Evolutionary conservation across 805 yeast species (phyloP).

Genomic region (Millerozyma miso): DNA sequence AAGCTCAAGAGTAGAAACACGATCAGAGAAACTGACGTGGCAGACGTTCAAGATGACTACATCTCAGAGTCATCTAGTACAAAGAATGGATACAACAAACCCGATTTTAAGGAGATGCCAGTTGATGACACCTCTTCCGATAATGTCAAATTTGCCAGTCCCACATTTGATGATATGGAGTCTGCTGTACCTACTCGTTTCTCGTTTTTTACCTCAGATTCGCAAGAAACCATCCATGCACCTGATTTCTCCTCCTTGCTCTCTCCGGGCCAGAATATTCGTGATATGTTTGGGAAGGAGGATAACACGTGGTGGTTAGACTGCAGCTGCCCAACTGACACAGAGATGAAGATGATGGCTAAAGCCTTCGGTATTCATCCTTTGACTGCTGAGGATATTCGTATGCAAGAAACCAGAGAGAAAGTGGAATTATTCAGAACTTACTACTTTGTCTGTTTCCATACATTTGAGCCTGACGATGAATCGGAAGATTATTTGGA

Average conservation of each 20-base stretch:
- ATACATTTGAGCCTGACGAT: conserved; percentile 83
- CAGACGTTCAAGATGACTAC: neutral
- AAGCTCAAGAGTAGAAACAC: conserved; percentile 7
- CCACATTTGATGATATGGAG: conserved; percentile 27
- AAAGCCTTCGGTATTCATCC: conserved; percentile 98
- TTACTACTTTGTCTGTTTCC: conserved; percentile 95
- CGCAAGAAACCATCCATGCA: conserved; percentile 86
- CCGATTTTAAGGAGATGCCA: conserved; percentile 13
- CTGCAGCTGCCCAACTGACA: conserved; percentile 89
- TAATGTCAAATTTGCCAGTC: conserved; percentile 38
- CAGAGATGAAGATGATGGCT: conserved; percentile 87
- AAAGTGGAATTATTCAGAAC: conserved; percentile 88
- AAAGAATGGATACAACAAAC: conserved; percentile 6
- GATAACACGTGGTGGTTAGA: conserved; percentile 95
- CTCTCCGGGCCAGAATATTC: conserved; percentile 58
- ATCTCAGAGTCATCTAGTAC: conserved; percentile 1
- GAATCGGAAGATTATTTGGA: conserved; percentile 82
- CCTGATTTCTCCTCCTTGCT: conserved; percentile 79
- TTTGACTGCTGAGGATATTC: conserved; percentile 93
- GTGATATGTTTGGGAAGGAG: conserved; percentile 64
- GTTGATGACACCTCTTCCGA: conserved; percentile 22
- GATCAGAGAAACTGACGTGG: neutral
- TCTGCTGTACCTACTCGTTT: conserved; percentile 62
- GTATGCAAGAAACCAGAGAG: conserved; percentile 96
- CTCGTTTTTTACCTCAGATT: conserved; percentile 74